Conservation (phyloP, 768 basidiomycete species). For the Pleurotus salmoneostramineus region DNA sequence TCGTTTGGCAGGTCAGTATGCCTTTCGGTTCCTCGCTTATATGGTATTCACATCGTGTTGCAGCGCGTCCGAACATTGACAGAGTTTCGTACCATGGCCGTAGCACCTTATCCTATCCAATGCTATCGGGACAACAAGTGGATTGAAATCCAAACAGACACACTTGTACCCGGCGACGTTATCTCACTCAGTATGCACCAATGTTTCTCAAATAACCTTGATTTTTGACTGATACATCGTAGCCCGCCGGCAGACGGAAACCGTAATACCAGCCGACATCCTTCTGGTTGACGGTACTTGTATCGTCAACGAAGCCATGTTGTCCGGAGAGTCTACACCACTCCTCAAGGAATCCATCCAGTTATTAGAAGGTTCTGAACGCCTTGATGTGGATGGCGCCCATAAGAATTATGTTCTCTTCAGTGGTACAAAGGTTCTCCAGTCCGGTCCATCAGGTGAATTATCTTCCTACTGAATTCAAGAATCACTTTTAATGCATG, state of each 20-base stretch:
- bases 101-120: constrained; percentile 85
- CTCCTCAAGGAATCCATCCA: constrained; percentile 94
- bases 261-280: constrained; percentile 89
- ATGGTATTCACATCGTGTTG: neutral
- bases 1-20: constrained; percentile 88
- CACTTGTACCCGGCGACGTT: constrained; percentile 88
- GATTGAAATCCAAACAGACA: constrained; percentile 77
- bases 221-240: neutral
- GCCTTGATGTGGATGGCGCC: constrained; percentile 77
- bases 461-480: too few relatives aligned
- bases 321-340: constrained; percentile 97
- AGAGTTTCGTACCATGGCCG: constrained; percentile 96
- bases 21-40: neutral
- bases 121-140: constrained; percentile 80
- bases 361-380: constrained; percentile 69
- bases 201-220: neutral
- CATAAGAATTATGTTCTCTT: constrained; percentile 91
- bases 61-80: constrained; percentile 91
- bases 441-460: constrained; percentile 59
- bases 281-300: constrained; percentile 89
- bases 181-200: constrained; percentile 61
- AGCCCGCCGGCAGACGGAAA: constrained; percentile 76
- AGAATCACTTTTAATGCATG: neutral
- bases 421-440: constrained; percentile 95
- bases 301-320: constrained; percentile 99